phyloP scores from a whole-genome alignment of 495 filamentous ascomycete genomes.

The Talaromyces stipitatus region DNA sequence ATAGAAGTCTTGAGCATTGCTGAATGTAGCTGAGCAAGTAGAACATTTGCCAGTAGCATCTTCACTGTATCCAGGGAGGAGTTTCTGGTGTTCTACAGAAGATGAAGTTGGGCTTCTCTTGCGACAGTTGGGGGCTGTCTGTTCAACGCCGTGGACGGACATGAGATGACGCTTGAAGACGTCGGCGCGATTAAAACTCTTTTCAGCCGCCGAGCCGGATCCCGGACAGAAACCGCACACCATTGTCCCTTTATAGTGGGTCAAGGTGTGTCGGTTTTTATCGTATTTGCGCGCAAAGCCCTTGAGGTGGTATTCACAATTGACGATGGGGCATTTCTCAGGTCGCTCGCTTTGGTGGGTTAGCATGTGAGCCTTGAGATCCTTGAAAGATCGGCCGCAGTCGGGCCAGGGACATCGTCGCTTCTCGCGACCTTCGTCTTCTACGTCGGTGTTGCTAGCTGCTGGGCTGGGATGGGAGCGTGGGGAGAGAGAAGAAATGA shows the following conservation, averaged over 20 bases:
- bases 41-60: slow-evolving; percentile 91
- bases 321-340: slow-evolving; percentile 92
- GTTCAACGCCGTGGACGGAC: slow-evolving; percentile 88
- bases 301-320: slow-evolving; percentile 91
- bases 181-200: slow-evolving; percentile 97
- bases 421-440: slow-evolving; percentile 58
- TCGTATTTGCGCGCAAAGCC: slow-evolving; percentile 98
- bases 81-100: slow-evolving; percentile 28
- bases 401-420: slow-evolving; percentile 76
- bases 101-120: slow-evolving; percentile 60
- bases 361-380: slow-evolving; percentile 91
- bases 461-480: slow-evolving; percentile 47
- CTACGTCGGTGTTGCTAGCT: slow-evolving; percentile 43
- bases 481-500: slow-evolving; percentile 49
- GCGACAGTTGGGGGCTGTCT: slow-evolving; percentile 89
- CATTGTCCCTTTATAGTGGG: slow-evolving; percentile 99
- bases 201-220: slow-evolving; percentile 84
- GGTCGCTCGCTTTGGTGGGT: slow-evolving; percentile 91
- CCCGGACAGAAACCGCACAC: slow-evolving; percentile 97
- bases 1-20: slow-evolving; percentile 95
- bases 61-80: slow-evolving; percentile 51
- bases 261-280: slow-evolving; percentile 96
- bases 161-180: slow-evolving; percentile 98
- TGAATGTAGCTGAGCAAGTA: slow-evolving; percentile 86
- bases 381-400: slow-evolving; percentile 87